These are phyloP conservation scores for Lavandula angustifolia DNA, from an alignment of 257 asterid genomes.

Conservation along the genomic window DNA sequence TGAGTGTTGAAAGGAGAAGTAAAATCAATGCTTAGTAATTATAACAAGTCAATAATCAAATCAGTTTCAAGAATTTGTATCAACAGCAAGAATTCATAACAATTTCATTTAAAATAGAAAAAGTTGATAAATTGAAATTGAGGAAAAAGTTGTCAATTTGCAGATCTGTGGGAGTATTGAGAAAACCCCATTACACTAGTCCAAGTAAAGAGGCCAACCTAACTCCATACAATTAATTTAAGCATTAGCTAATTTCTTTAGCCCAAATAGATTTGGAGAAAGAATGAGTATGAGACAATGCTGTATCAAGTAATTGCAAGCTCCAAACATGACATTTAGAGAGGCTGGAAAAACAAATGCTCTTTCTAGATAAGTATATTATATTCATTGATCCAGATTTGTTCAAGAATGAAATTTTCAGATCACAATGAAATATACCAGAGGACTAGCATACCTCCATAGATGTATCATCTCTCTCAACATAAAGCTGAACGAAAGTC, in stretches of 20 bases:
- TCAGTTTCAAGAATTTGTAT: background rate
- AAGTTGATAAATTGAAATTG: too few relatives aligned
- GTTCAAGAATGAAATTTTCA: too few relatives aligned
- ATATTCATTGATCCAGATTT: too few relatives aligned
- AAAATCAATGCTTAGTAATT: conserved; percentile 32
- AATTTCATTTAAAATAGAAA: too few relatives aligned
- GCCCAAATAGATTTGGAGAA: conserved; percentile 10
- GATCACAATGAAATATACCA: too few relatives aligned
- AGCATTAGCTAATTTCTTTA: conserved; percentile 42
- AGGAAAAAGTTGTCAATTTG: background rate
- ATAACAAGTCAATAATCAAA: background rate
- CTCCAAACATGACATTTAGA: too few relatives aligned
- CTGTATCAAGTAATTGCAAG: conserved; percentile 9
- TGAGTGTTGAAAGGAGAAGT: background rate
- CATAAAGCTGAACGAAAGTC: conserved; percentile 41
- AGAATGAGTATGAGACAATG: conserved; percentile 32
- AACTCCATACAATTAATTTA: conserved; percentile 39
- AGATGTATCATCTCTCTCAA: conserved; percentile 33
- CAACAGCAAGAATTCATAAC: too few relatives aligned
- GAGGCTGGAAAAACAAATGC: too few relatives aligned
- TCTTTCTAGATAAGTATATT: too few relatives aligned
- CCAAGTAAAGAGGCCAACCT: conserved; percentile 55
- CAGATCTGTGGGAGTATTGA: conserved; percentile 38
- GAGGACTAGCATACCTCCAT: too few relatives aligned
- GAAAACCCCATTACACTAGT: conserved; percentile 52